Evolutionary conservation across 768 basidiomycete genomes (phyloP).

Genomic region (Pulveroboletus ravenelii): DNA sequence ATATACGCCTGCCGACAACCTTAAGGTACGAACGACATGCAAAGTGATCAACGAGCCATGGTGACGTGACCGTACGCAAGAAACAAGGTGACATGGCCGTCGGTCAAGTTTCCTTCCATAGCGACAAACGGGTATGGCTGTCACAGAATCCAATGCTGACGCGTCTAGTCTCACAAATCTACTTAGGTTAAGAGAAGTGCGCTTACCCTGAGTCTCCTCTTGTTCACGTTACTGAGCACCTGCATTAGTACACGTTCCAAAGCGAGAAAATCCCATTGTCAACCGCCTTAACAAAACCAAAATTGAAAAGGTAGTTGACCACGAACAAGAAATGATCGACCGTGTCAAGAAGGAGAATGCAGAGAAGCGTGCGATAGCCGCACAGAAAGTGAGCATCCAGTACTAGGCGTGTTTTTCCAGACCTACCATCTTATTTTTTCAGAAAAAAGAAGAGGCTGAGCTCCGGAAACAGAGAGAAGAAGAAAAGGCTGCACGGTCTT

Average conservation of each 20-base stretch:
- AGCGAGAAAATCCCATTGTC: constrained; percentile 83
- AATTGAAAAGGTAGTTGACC: constrained; percentile 76
- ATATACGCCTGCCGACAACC: constrained; percentile 87
- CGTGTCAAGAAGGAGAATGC: constrained; percentile 75
- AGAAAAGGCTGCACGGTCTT: constrained; percentile 84
- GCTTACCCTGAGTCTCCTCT: neutral
- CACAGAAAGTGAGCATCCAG: constrained; percentile 52
- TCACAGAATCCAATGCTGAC: neutral
- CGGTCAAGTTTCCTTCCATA: constrained; percentile 93
- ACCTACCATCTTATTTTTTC: neutral
- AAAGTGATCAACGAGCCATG: neutral
- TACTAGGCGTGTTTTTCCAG: neutral
- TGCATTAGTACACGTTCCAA: constrained; percentile 61
- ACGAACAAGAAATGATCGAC: constrained; percentile 83
- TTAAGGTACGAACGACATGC: constrained; percentile 58
- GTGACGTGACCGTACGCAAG: constrained; percentile 34
- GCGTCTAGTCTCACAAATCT: neutral
- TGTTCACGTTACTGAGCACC: neutral
- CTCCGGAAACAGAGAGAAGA: constrained; percentile 73
- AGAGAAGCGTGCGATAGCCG: constrained; percentile 54
- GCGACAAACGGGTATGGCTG: constrained; percentile 67
- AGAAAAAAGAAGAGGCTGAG: constrained; percentile 80
- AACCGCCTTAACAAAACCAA: constrained; percentile 96
- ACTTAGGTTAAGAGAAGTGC: constrained; percentile 77
- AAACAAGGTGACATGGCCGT: constrained; percentile 99